Evolutionary conservation across 495 filamentous ascomycete genomes (phyloP), one percentile per base, ranked within the genome.

Genomic region (Annulohypoxylon nitens): DNA sequence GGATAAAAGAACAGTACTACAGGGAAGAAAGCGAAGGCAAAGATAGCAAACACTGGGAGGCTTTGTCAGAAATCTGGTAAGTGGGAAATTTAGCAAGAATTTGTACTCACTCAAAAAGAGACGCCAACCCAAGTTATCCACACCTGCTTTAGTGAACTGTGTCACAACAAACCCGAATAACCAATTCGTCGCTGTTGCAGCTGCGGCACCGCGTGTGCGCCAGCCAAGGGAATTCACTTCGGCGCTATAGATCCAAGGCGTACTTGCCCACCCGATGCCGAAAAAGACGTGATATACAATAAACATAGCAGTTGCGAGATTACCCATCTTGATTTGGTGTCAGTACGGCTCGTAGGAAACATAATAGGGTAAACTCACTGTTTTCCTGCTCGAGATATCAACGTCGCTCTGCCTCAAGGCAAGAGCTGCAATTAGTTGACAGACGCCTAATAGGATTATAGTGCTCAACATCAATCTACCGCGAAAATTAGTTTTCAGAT

Each of bases 101-200:
- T 23, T 23, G 16, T 4, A 73, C 77, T 50, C 30, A 79, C 77
- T 80, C 6, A 81, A 63, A 60, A 75, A 81, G 36, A 81, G 79
- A 0, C 67, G 61, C 77, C 79, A 81, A 11, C 58, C 50, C 2
- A 81, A 65, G 36, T 75, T 74, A 33, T 78, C 70, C 9, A 81
- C 72, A 1, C 79, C 79, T 9, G 76, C 70, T 62, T 76, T 79
- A 10, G 79, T 81, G 53, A 78, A 80, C 67, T 81, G 79, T 1
- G 78, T 79, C 3, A 80, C 79, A 10, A 79, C 78, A 34, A 80
- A 81, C 2, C 79, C 79, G n/a, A 61, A 68, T 2, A 79, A 47
- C 81, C 80, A 83, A 39, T 83, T 83, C 0, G 78, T 83, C 1
- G 79, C 79, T 1, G 81, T 83, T 5, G 76, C 79, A 0, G 78